Conservation (phyloP, 352 stramenopile genomes). For the Phytopythium chamaehyphon region DNA sequence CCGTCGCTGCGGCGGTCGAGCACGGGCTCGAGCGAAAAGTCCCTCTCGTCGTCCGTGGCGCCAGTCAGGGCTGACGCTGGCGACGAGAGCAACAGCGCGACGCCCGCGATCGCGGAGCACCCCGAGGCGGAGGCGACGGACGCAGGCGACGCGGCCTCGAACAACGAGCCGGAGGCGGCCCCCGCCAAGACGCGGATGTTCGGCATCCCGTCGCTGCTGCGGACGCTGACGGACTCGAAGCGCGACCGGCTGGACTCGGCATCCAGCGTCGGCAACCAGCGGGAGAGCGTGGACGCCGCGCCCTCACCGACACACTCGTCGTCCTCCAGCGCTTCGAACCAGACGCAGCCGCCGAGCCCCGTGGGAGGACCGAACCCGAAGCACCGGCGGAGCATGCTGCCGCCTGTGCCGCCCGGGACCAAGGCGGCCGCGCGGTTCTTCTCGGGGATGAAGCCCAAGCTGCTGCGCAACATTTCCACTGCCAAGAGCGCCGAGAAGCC, state of each 20-base stretch:
- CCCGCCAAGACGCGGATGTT: constrained; percentile 3
- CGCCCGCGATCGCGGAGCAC: constrained; percentile 11
- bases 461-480: constrained; percentile 31
- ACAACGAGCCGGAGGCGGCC: neutral
- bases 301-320: neutral
- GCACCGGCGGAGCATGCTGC: constrained; percentile 4
- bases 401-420: constrained; percentile 16
- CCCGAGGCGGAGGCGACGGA: constrained; percentile 7
- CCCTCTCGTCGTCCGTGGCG: constrained; percentile 3
- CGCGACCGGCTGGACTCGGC: neutral
- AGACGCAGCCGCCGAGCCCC: constrained; percentile 4
- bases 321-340: neutral
- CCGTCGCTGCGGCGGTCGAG: constrained; percentile 24
- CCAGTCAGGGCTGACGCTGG: neutral
- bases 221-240: constrained; percentile 4
- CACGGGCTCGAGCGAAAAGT: constrained; percentile 20
- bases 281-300: neutral
- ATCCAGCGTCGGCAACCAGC: neutral
- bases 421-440: constrained; percentile 51
- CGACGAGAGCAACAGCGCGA: neutral
- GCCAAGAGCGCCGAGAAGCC: constrained; percentile 1
- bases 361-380: neutral
- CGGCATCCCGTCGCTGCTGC: constrained; percentile 3
- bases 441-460: constrained; percentile 45
- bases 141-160: constrained; percentile 9